Conservation (phyloP, 2,329 filamentous ascomycete species). For the Scleromitrula shiraiana region DNA sequence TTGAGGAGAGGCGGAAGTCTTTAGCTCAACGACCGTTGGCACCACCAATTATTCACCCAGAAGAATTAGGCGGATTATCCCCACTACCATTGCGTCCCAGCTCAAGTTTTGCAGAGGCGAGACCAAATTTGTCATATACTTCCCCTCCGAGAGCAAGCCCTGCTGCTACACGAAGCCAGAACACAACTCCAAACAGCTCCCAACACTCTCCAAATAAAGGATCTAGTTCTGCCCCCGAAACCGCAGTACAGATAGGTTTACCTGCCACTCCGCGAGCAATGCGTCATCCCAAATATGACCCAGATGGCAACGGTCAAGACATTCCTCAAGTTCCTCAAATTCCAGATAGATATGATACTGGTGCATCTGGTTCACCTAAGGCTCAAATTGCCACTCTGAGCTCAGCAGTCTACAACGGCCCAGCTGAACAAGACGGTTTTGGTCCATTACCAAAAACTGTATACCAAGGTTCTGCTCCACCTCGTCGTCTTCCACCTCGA, state of each 20-base stretch:
- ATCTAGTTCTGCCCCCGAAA: constrained; percentile 39
- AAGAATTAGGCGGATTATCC: constrained; percentile 37
- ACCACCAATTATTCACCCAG: constrained; percentile 71
- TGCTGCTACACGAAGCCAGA: constrained; percentile 51
- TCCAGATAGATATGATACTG: constrained; percentile 36
- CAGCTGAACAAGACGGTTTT: constrained; percentile 24
- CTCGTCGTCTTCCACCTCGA: constrained; percentile 41
- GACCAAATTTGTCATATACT: constrained; percentile 11
- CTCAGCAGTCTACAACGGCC: constrained; percentile 15
- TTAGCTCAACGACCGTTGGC: constrained; percentile 72
- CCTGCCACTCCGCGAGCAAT: constrained; percentile 88
- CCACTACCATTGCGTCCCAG: constrained; percentile 22
- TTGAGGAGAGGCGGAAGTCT: constrained; percentile 82
- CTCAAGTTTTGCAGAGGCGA: constrained; percentile 20
- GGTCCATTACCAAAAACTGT: constrained; percentile 29
- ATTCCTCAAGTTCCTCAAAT: constrained; percentile 47
- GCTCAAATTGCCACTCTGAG: neutral
- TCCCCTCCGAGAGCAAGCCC: constrained; percentile 32
- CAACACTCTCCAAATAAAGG: constrained; percentile 20
- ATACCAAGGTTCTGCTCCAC: constrained; percentile 35
- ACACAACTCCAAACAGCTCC: constrained; percentile 39
- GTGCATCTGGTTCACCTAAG: constrained; percentile 13
- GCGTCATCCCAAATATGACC: constrained; percentile 66
- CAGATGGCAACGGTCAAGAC: constrained; percentile 47
- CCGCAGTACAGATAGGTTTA: constrained; percentile 59